Evolutionary conservation across 129 eudicot genomes (phyloP), one percentile per base, ranked within the genome.

Genomic region (Centrapalus pauciflorus): DNA sequence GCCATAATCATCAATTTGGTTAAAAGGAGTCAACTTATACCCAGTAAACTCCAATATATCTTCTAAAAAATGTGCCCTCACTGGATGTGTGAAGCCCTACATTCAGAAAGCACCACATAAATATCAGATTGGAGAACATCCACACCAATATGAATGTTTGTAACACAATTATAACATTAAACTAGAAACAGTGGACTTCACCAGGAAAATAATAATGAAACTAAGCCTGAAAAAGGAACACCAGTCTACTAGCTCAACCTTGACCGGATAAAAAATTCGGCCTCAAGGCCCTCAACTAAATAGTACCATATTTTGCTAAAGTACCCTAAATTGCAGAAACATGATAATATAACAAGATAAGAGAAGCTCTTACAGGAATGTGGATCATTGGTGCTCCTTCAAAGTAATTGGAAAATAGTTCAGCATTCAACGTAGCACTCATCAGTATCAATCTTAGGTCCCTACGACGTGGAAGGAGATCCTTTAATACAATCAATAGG

Each of bases 371-470:
- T 85, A 94, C 99, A 16, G 97, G 99, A 61, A 94, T 94, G 71
- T 89, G 99, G 72, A 94, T 89, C 78, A 76, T 79, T 13, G 99
- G 99, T 30, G 95, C 99, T 69, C 88, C 95, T 54, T 90, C 85
- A 82, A 89, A 94, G 72, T 60, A 94, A 76, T 55, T 81, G 54
- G 99, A 94, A 81, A 94, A 94, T 55, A 94, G 73, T 69, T 94
- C 88, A 23, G 99, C 99, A 72, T 94, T 94, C 68, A 94, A 73
- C 40, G 99, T 94, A 66, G 99, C 99, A 79, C 99, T 94, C 99
- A 94, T 94, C 55, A 94, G 74, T 80, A 94, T 86, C 78, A 94
- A 79, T 72, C 99, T 86, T 81, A 94, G 66, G 76, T 94, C 99
- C 52, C 77, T 85, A 12, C 99, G 82, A 30, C 99, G 89, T 35